Evolutionary conservation across 345 rosid species (phyloP).

Genomic region (Lepidium didymum): DNA sequence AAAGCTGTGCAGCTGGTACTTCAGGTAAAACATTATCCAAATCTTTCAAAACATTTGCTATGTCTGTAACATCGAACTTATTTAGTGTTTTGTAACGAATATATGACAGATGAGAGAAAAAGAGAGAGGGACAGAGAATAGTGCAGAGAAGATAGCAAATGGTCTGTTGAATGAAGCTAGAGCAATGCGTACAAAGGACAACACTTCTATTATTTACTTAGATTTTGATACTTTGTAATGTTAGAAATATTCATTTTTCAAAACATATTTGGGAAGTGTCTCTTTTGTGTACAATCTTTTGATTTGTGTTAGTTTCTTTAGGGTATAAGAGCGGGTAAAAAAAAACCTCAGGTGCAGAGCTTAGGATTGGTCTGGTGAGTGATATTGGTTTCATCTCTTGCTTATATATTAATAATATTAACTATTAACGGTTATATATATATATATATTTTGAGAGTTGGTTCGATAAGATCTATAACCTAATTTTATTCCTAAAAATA

Average conservation of each 20-base stretch:
- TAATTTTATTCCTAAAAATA: no score
- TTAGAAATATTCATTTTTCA: background rate
- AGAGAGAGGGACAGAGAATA: conserved; percentile 33
- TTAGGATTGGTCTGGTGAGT: conserved; percentile 12
- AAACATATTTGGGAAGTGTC: conserved; percentile 1
- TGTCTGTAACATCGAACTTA: background rate
- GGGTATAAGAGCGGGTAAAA: background rate
- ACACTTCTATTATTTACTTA: conserved; percentile 80
- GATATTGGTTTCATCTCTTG: conserved; percentile 12
- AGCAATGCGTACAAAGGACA: conserved; percentile 83
- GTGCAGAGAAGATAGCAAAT: conserved; percentile 70
- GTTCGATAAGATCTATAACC: no score
- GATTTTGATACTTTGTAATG: conserved; percentile 57
- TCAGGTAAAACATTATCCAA: conserved; percentile 43
- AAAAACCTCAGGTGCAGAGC: conserved; percentile 19
- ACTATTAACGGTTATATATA: background rate
- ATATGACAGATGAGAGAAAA: conserved; percentile 51
- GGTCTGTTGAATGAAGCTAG: conserved; percentile 75
- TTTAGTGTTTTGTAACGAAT: background rate
- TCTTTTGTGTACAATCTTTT: conserved; percentile 10
- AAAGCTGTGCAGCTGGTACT: conserved; percentile 67
- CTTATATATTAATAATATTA: background rate
- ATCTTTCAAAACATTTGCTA: background rate
- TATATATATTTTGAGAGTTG: no score
- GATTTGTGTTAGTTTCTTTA: background rate